phyloP scores from a whole-genome alignment of 331 rosid species.

The Stylosanthes scabra region DNA sequence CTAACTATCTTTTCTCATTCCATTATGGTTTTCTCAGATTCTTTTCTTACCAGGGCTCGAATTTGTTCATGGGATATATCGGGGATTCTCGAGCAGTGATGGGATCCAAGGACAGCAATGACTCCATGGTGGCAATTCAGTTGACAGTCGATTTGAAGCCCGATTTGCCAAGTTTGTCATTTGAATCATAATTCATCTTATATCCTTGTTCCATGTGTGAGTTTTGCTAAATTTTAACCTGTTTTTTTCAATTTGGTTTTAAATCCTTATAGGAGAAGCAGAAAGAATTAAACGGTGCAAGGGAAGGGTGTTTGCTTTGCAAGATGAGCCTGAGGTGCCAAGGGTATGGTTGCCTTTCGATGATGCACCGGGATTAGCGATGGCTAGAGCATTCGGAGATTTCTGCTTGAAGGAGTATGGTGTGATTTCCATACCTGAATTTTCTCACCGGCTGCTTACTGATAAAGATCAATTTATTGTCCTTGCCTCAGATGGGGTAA shows the following conservation, averaged over 20 bases:
- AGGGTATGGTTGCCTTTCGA: conserved; percentile 99
- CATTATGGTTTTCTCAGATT: conserved; percentile 32
- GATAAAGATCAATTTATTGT: conserved; percentile 89
- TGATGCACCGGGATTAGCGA: conserved; percentile 97
- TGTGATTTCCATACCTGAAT: conserved; percentile 96
- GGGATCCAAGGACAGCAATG: conserved; percentile 84
- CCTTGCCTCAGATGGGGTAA: conserved; percentile 98
- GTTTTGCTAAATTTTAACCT: conserved; percentile 29
- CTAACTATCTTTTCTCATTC: conserved; percentile 25
- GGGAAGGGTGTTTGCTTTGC: conserved; percentile 97
- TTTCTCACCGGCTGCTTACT: conserved; percentile 79
- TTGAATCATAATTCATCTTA: conserved; percentile 14
- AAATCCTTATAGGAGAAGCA: conserved; percentile 77
- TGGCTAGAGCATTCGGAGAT: conserved; percentile 99
- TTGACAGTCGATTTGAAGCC: conserved; percentile 97
- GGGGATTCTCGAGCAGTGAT: conserved; percentile 98
- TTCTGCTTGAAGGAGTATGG: conserved; percentile 99
- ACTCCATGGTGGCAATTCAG: conserved; percentile 88
- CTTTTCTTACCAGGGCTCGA: conserved; percentile 67
- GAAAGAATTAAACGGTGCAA: conserved; percentile 95
- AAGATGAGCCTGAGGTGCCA: conserved; percentile 97
- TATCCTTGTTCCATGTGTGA: conserved; percentile 8
- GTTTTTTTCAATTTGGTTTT: conserved; percentile 15
- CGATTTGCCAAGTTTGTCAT: conserved; percentile 88
- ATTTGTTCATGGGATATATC: conserved; percentile 89